Conservation (phyloP, 2,329 filamentous ascomycete genomes). For the Pyrenochaeta sp. region DNA sequence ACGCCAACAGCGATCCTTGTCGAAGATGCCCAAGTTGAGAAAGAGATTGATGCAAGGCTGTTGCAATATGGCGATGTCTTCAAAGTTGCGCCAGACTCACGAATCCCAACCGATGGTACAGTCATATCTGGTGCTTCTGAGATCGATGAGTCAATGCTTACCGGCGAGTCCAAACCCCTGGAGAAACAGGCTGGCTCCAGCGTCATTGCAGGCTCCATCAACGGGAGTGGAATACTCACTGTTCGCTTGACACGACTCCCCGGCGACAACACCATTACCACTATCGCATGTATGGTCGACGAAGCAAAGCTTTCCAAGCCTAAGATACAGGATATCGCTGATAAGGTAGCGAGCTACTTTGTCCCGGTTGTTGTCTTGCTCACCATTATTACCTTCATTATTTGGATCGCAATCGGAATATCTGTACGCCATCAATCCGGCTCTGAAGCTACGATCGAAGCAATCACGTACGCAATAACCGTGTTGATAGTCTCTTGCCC, state of each 20-base stretch:
- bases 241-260: conserved; percentile 68
- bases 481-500: conserved; percentile 82
- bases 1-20: conserved; percentile 61
- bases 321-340: conserved; percentile 72
- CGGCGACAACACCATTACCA: conserved; percentile 74
- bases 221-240: conserved; percentile 60
- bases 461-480: conserved; percentile 76
- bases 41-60: conserved; percentile 70
- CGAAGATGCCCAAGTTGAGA: conserved; percentile 46
- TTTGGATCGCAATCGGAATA: conserved; percentile 71
- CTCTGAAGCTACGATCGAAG: conserved; percentile 63
- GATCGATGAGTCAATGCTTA: conserved; percentile 80
- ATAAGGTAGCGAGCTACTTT: conserved; percentile 73
- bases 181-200: conserved; percentile 62
- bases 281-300: conserved; percentile 76
- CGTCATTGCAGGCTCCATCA: conserved; percentile 72
- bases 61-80: conserved; percentile 77
- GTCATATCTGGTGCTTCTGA: conserved; percentile 70
- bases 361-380: conserved; percentile 71
- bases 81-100: conserved; percentile 66
- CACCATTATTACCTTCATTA: conserved; percentile 66
- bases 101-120: conserved; percentile 73
- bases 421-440: conserved; percentile 44
- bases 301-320: conserved; percentile 75
- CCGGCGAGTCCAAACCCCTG: conserved; percentile 72